A percentile compares a stretch with the other conserved stretches of the same genome.
Evolutionary conservation across 495 filamentous ascomycete genomes (phyloP).

Genomic region (Aspergillus mulundensis): DNA sequence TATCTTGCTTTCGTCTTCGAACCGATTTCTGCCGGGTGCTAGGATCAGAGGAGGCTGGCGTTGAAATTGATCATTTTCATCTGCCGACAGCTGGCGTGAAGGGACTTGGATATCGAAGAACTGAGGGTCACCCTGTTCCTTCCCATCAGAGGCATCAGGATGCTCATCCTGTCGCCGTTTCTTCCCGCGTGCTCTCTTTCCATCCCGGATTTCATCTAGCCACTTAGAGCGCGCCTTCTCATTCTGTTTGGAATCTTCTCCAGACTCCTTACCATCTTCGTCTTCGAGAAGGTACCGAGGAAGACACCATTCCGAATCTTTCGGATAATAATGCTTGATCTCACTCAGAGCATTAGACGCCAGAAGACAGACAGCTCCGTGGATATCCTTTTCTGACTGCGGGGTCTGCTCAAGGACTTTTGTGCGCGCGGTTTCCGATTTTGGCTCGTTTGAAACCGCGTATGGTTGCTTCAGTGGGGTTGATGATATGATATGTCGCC

Average conservation of each 20-base stretch:
- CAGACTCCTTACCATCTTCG: neutral
- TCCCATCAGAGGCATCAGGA: neutral
- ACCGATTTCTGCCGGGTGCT: constrained; percentile 30
- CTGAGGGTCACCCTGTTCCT: neutral
- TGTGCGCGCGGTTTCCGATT: constrained; percentile 33
- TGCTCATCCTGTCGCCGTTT: neutral
- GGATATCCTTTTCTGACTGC: constrained; percentile 23
- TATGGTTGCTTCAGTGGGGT: constrained; percentile 31
- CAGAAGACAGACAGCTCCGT: constrained; percentile 25
- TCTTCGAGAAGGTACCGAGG: constrained; percentile 16
- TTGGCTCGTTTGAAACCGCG: constrained; percentile 38
- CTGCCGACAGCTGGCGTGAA: neutral
- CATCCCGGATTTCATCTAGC: constrained; percentile 5
- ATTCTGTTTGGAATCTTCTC: neutral
- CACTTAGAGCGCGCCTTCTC: neutral
- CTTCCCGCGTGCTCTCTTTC: constrained; percentile 17
- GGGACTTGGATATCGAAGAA: neutral
- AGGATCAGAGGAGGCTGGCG: constrained; percentile 32
- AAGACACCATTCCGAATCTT: constrained; percentile 38
- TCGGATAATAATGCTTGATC: constrained; percentile 20
- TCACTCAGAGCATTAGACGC: constrained; percentile 24
- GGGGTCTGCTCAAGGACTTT: constrained; percentile 33
- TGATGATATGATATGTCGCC: constrained; percentile 29
- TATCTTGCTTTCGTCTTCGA: constrained; percentile 29
- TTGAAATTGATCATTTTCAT: neutral